These are phyloP conservation scores for Nepenthes alata DNA, from an alignment of 179 eudicot genomes.

Conservation along the genomic window DNA sequence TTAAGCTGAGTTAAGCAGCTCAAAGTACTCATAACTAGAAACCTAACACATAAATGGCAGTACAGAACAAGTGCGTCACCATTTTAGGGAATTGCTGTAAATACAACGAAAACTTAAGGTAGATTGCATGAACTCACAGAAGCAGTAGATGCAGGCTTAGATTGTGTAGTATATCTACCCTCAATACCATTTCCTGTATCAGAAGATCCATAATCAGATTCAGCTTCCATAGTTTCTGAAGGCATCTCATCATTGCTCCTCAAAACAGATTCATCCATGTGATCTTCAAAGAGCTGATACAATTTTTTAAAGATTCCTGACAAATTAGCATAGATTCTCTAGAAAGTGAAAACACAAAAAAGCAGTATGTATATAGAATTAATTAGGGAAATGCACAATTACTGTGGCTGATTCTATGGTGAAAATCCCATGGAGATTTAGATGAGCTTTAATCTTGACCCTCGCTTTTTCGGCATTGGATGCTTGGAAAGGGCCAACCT, in stretches of 20 bases:
- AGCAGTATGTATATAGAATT: neutral
- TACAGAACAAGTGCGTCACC: neutral
- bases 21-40: neutral
- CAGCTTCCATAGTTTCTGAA: conserved; percentile 32
- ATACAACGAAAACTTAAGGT: neutral
- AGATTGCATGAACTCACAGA: conserved; percentile 33
- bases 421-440: conserved; percentile 64
- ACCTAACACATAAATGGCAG: neutral
- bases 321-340: neutral
- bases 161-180: conserved; percentile 16
- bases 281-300: conserved; percentile 53
- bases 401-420: conserved; percentile 52
- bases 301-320: conserved; percentile 6
- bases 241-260: conserved; percentile 21
- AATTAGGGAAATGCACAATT: neutral
- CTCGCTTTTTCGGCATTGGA: conserved; percentile 23
- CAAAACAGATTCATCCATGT: conserved; percentile 18
- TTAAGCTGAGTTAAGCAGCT: neutral
- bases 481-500: conserved; percentile 73
- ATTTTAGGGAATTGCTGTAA: neutral
- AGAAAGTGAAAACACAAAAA: neutral
- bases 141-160: conserved; percentile 13
- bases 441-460: conserved; percentile 49
- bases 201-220: conserved; percentile 24
- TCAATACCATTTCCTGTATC: conserved; percentile 28